Conservation (phyloP, 2,329 filamentous ascomycete species). For the Alternaria arborescens region DNA sequence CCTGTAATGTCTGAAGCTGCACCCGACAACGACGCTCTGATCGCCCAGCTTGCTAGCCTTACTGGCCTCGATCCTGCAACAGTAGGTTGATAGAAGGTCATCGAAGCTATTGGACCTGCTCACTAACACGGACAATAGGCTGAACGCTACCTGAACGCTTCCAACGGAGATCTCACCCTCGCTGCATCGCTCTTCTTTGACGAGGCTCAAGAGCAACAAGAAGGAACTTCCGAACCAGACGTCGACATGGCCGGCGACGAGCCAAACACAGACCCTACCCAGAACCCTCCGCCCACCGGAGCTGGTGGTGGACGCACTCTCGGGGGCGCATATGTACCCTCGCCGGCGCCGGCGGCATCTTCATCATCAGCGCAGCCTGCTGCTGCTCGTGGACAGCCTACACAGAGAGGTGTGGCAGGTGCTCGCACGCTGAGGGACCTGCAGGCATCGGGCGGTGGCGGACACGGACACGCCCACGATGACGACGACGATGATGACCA, state of each 20-base stretch:
- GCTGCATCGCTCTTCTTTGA: slow-evolving; percentile 58
- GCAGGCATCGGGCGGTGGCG: slow-evolving; percentile 54
- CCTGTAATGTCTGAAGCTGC: slow-evolving; percentile 45
- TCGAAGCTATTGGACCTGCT: slow-evolving; percentile 33
- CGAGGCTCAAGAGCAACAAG: slow-evolving; percentile 35
- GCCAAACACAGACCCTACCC: slow-evolving; percentile 25
- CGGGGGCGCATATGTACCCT: slow-evolving; percentile 47
- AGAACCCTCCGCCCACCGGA: slow-evolving; percentile 33
- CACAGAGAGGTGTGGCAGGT: slow-evolving; percentile 40
- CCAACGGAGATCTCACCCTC: slow-evolving; percentile 57
- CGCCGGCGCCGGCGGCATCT: slow-evolving; percentile 29
- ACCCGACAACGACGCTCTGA: slow-evolving; percentile 45
- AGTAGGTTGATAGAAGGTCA: slow-evolving; percentile 40
- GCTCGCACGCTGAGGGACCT: slow-evolving; percentile 57
- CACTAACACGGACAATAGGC: slow-evolving; percentile 50
- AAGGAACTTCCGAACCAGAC: slow-evolving; percentile 35
- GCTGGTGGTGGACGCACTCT: slow-evolving; percentile 50
- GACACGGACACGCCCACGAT: slow-evolving; percentile 58
- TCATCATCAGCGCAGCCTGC: slow-evolving; percentile 22
- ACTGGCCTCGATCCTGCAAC: slow-evolving; percentile 46
- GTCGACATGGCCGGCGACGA: slow-evolving; percentile 49
- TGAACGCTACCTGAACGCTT: slow-evolving; percentile 53
- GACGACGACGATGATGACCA: slow-evolving; percentile 64
- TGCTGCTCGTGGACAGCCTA: slow-evolving; percentile 34
- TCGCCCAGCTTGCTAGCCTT: slow-evolving; percentile 48